Evolutionary conservation across 208 protist genomes (phyloP), one percentile per base, ranked within the genome.

Genomic region (Porcisia hertigi): DNA sequence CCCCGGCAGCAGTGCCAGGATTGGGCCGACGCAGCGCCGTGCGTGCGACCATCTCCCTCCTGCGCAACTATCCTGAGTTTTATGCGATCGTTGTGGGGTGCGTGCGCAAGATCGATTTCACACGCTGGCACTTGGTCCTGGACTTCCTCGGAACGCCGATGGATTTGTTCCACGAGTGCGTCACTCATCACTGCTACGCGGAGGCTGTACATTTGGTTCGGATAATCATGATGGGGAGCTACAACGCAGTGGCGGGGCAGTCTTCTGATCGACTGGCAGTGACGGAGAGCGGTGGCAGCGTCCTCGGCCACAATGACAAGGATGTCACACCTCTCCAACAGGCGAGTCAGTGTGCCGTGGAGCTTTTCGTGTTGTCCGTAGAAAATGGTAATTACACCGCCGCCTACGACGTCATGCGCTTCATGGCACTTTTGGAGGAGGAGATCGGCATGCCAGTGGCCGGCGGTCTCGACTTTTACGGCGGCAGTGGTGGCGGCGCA

Each of bases 81-180:
- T 82, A 93, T 77, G 69, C 79, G 59, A 80, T 97, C 11, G 81
- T 92, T 12, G 86, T 93, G 1, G 87, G 81, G 8, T 95, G 89
- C 52, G 63, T 95, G 71, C 92, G 92, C 63, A 97, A 94, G 79
- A 79, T 93, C 59, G 92, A 95, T 65, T 78, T 87, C 20, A 85
- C 81, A 14, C 80, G 82, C 34, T 94, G 86, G 86, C 80, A 73
- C 47, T 54, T 92, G n/a, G 64, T 96, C 55, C 74, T 92, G 23
- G 89, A 93, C 72, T 79, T 91, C 63, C 69, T 96, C 5, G 92
- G 92, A 39, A 79, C 83, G 30, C 87, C 92, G 5, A 63, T 86
- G 49, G 82, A 90, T 30, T 55, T 96, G 54, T 96, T 87, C 73
- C 70, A 79, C 16, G 90, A 93, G 77, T 96, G 92, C 60, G 41